Evolutionary conservation across 768 basidiomycete species (phyloP).

Genomic region (Suillus subalutaceus): DNA sequence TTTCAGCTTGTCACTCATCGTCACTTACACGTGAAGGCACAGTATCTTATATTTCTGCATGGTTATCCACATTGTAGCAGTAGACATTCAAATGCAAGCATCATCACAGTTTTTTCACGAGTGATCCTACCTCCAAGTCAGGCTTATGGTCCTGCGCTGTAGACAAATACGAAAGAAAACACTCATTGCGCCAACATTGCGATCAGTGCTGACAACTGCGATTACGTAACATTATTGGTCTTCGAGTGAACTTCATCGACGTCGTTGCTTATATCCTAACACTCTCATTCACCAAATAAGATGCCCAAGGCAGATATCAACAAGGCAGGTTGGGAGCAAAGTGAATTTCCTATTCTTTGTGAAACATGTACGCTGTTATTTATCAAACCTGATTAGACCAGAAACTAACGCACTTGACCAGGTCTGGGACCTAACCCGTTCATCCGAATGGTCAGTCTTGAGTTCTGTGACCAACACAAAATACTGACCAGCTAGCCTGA

Average conservation of each 20-base stretch:
- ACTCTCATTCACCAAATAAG: conserved; percentile 6
- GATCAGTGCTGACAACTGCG: background rate
- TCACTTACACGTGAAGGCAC: conserved; percentile 49
- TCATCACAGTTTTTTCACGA: background rate
- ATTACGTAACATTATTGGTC: background rate
- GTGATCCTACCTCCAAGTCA: background rate
- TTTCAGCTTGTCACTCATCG: conserved; percentile 75
- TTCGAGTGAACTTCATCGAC: background rate
- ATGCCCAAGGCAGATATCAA: conserved; percentile 93
- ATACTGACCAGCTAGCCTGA: conserved; percentile 2
- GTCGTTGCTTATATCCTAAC: background rate
- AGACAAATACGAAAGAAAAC: background rate
- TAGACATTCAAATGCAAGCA: conserved; percentile 11
- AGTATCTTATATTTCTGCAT: conserved; percentile 5
- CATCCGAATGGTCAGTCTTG: conserved; percentile 80
- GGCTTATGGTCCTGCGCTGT: background rate
- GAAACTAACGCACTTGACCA: conserved; percentile 1
- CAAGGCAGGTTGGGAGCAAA: conserved; percentile 93
- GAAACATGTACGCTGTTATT: conserved; percentile 72
- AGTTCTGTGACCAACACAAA: conserved; percentile 8
- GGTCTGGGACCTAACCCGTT: conserved; percentile 65
- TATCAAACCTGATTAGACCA: background rate
- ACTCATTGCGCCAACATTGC: background rate
- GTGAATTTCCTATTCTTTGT: conserved; percentile 91
- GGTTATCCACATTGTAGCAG: conserved; percentile 8